These are phyloP conservation scores for Fusarium phyllophilum DNA, from an alignment of 2,329 filamentous ascomycete genomes.

Conservation along the genomic window DNA sequence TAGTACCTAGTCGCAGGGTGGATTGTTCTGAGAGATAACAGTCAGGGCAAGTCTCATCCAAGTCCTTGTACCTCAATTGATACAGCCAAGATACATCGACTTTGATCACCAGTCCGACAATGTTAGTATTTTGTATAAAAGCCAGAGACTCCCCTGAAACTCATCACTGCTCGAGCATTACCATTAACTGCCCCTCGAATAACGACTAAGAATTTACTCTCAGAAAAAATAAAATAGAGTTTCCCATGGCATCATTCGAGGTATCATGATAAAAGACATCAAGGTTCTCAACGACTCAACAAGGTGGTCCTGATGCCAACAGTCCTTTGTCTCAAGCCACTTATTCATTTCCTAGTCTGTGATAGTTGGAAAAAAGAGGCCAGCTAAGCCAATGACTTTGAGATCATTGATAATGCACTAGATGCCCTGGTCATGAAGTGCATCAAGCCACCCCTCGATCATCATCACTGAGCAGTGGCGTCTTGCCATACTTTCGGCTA, in stretches of 20 bases:
- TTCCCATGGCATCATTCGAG: not conserved
- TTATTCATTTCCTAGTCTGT: not conserved
- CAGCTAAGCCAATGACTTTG: not conserved
- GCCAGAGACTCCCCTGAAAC: too few species aligned
- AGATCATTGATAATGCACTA: constrained; percentile 1
- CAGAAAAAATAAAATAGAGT: not conserved
- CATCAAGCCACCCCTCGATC: not conserved
- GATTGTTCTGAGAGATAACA: too few species aligned
- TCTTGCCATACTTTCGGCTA: not conserved
- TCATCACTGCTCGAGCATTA: not conserved
- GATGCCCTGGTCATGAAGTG: not conserved
- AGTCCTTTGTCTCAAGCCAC: too few species aligned
- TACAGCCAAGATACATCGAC: not conserved
- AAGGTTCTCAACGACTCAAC: constrained; percentile 16
- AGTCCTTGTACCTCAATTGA: not conserved
- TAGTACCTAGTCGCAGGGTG: rapidly evolving
- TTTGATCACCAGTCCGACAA: not conserved
- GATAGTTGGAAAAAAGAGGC: rapidly evolving
- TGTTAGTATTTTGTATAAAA: too few species aligned
- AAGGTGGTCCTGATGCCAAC: not conserved
- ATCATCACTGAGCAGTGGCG: not conserved
- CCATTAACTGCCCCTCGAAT: rapidly evolving
- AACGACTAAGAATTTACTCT: too few species aligned
- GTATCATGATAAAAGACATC: constrained; percentile 1
- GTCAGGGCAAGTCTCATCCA: not conserved